Base-by-base conservation (phyloP, 2,329 filamentous ascomycete species). In the Aspergillus arachidicola region DNA sequence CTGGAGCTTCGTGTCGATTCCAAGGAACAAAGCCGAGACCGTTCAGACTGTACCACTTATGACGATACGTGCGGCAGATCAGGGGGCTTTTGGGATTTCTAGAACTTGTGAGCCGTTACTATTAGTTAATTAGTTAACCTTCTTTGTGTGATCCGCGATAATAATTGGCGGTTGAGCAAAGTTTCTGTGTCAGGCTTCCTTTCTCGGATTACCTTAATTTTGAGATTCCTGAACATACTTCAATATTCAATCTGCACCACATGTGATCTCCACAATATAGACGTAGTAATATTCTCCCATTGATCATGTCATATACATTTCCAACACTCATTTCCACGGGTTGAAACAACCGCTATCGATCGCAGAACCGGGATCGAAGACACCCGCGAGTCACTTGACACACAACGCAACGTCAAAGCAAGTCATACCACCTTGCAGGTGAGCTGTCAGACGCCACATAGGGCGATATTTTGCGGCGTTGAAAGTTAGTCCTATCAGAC, bases 401-500 rank as follows among this genome's bases (percentile, higher is more conserved):
- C 23, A 57, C 28, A 30, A 48, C 36, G 32, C 46, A 54, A 58
- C 43, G 58, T 46, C 58, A 53, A 58, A 57, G 55, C 45, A 60
- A 57, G 45, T 57, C 62, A 64, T 45, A 61, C 59, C 41, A 56
- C 56, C 54, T 55, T 64, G 59, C 62, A 64, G 62, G 34, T 64
- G 62, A 64, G 56, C 54, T 61, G 57, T 64, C 62, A 60, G 30
- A 61, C 58, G 62, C 62, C 62, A 60, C 58, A 54, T 38, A 61
- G 55, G 26, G 48, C 32, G 54, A 48, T 28, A 1, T 50, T 28
- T 51, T 58, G 38, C 26, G 26, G 58, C 58, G 23, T 32, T 59
- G 41, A 28, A 54, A 38, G 58, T 45, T 26, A 34, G 26, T 59
- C 45, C n/a, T 21, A 55, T 38, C 11, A 16, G 21, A 14, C 14